A percentile compares a stretch with the other conserved stretches of the same genome.
These are phyloP conservation scores for Echria macrotheca DNA, from an alignment of 495 filamentous ascomycete genomes.

Conservation along the genomic window DNA sequence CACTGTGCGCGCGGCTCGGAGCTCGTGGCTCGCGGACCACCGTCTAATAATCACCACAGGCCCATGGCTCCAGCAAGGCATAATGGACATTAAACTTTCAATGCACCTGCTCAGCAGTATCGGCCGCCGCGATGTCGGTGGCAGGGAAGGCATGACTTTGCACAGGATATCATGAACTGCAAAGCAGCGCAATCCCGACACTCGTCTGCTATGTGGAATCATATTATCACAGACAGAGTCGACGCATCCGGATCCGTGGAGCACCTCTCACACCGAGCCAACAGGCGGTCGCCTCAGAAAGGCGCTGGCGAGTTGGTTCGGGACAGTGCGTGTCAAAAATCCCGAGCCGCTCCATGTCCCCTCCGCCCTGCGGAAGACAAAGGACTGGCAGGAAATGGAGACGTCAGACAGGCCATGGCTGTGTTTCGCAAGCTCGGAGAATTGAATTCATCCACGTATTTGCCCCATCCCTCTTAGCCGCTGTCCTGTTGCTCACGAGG, in stretches of 20 bases:
- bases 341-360: constrained; percentile 1
- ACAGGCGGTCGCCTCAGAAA: too few relatives aligned
- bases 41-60: too few relatives aligned
- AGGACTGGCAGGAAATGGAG: neutral
- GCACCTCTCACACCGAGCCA: too few relatives aligned
- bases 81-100: constrained; percentile 9
- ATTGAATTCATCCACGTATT: constrained; percentile 2
- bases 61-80: too few relatives aligned
- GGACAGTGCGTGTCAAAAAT: constrained; percentile 5
- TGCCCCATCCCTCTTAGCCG: neutral
- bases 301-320: neutral
- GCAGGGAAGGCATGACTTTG: too few relatives aligned
- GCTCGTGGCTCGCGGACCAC: too few relatives aligned
- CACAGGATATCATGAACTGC: neutral
- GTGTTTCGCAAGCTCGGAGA: neutral
- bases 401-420: neutral
- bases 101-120: too few relatives aligned
- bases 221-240: too few relatives aligned
- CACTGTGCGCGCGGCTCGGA: too few relatives aligned
- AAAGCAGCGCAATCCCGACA: neutral
- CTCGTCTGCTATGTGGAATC: too few relatives aligned
- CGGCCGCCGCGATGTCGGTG: too few relatives aligned
- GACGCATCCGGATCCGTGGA: too few relatives aligned
- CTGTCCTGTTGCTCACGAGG: neutral
- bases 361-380: neutral